phyloP scores from a whole-genome alignment of 192 early-diverging fungal species.

The Podila clonocystis region DNA sequence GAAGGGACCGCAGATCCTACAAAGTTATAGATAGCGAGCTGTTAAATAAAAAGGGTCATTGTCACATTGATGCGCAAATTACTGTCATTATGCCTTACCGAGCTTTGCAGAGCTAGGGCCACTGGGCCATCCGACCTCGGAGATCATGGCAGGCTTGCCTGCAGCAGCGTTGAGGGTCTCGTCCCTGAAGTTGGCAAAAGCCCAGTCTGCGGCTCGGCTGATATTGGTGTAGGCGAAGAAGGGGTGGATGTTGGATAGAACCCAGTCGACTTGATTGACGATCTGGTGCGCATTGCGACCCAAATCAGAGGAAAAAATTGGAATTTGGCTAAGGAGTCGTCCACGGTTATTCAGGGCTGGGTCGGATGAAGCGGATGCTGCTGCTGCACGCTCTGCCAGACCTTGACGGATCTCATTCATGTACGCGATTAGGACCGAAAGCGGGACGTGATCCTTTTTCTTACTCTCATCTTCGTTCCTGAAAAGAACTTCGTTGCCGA shows the following conservation, averaged over 20 bases:
- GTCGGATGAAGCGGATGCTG: conserved; percentile 33
- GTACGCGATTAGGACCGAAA: conserved; percentile 54
- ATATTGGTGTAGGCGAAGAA: conserved; percentile 70
- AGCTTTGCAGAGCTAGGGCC: conserved; percentile 22
- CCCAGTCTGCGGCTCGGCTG: conserved; percentile 58
- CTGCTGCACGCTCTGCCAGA: conserved; percentile 50
- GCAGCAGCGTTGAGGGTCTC: conserved; percentile 54
- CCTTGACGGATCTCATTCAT: conserved; percentile 56
- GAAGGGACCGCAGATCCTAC: conserved; percentile 61
- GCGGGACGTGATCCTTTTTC: conserved; percentile 7
- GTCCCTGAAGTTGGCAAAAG: conserved; percentile 61
- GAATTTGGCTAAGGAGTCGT: conserved; percentile 34
- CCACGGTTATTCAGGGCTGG: conserved; percentile 53
- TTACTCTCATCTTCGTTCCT: conserved; percentile 57
- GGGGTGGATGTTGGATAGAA: conserved; percentile 74
- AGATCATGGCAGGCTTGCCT: conserved; percentile 63
- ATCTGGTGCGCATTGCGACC: conserved; percentile 52
- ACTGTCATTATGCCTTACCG: conserved; percentile 7
- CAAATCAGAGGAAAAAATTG: conserved; percentile 53
- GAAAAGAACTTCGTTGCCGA: conserved; percentile 73
- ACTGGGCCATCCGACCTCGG: conserved; percentile 79
- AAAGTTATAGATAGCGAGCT: neutral
- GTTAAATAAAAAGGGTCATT: neutral
- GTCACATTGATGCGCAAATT: neutral
- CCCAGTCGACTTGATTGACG: conserved; percentile 63